Evolutionary conservation across 2,329 filamentous ascomycete genomes (phyloP), one percentile per base, ranked within the genome.

Genomic region (Phaeoacremonium minimum): DNA sequence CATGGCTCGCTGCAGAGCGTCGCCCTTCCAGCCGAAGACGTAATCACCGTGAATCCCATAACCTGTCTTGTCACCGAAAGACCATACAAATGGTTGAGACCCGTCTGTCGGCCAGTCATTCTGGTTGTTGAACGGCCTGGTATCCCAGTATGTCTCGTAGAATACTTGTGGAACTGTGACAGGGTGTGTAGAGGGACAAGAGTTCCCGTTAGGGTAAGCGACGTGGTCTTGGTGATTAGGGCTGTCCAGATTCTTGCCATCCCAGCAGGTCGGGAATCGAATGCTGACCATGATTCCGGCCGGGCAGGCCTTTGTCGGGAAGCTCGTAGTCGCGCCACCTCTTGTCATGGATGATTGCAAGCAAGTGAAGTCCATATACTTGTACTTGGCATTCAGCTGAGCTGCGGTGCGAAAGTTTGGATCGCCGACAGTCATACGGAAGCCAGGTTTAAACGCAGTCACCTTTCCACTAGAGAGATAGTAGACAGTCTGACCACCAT

Each of bases 201-300:
- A 41, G 12, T 30, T 38, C 4, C 29, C 28, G 14, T 20, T 41
- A 9, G 22, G 22, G n/a, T 26, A 26, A 9, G 22, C 22, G 9
- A 74, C 59, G 45, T 75, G 71, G 14, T 51, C 65, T 34, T 58
- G 61, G 49, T 71, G 66, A 46, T 71, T 58, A 1, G 54, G 28
- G 6, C 58, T 54, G 45, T 73, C 68, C 26, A 66, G 41, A 42
- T 71, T 58, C 20, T 58, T 56, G 26, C 72, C 73, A 40, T 76
- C 60, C 72, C 73, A 76, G 58, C 71, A 76, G 4, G 55, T 62
- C 26, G 64, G 66, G 51, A 68, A 66, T 7, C 63, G 60, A 38
- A 64, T 58, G 32, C 61, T 66, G 18, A 64, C 60, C 54, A 66
- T 59, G 32, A 60, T 60, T 6, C 55, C 56, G 7, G 46, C 51